Percentiles rank a stretch among this genome's conserved stretches.
Evolutionary conservation across 2,329 filamentous ascomycete genomes (phyloP).

Genomic region (Zarea fungicola): DNA sequence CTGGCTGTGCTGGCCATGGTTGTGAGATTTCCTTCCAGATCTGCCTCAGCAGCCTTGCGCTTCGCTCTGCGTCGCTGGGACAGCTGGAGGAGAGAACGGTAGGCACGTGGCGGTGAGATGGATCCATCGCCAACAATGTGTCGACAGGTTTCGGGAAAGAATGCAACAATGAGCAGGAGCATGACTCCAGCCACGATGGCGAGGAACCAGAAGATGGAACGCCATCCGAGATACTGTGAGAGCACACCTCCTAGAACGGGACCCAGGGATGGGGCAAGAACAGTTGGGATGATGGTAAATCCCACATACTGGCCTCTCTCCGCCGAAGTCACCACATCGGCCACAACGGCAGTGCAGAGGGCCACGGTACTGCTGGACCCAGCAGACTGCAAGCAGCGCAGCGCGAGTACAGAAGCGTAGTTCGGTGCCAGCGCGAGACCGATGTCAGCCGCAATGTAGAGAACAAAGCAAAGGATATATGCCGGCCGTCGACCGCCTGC

Average conservation of each 20-base stretch:
- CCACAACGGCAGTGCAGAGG: constrained; percentile 52
- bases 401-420: constrained; percentile 45
- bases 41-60: background rate
- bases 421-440: constrained; percentile 45
- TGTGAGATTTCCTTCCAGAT: background rate
- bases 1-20: background rate
- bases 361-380: constrained; percentile 57
- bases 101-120: constrained; percentile 32
- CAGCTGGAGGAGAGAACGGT: constrained; percentile 31
- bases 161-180: constrained; percentile 37
- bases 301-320: constrained; percentile 59
- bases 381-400: constrained; percentile 52
- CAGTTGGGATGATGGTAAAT: constrained; percentile 41
- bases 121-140: constrained; percentile 49
- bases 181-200: constrained; percentile 40
- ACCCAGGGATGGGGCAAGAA: constrained; percentile 45
- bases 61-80: constrained; percentile 19
- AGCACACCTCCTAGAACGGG: constrained; percentile 57
- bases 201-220: constrained; percentile 58
- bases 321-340: constrained; percentile 56
- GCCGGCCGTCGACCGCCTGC: constrained; percentile 47
- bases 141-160: constrained; percentile 51
- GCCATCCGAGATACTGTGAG: constrained; percentile 52
- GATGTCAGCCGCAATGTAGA: constrained; percentile 50
- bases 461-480: constrained; percentile 46